Percentiles rank a stretch among this genome's conserved stretches.
Conservation (phyloP, 2,329 filamentous ascomycete genomes). For the Clarireedia hainanense region DNA sequence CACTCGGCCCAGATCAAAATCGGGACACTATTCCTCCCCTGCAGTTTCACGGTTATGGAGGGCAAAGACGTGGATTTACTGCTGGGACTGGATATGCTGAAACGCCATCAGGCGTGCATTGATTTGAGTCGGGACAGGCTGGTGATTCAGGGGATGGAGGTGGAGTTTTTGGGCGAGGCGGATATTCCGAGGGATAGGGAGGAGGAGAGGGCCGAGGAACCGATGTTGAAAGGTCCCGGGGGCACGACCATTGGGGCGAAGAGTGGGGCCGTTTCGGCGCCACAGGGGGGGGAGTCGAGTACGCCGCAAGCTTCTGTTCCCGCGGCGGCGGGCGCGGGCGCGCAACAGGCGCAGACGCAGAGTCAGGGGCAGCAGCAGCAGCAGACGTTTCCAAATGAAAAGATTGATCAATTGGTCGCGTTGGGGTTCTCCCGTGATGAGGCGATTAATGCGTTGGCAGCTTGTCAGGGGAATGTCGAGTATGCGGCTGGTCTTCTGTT, state of each 20-base stretch:
- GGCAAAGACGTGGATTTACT: constrained; percentile 93
- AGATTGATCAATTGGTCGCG: constrained; percentile 67
- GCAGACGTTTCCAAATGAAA: constrained; percentile 41
- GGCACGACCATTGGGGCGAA: constrained; percentile 83
- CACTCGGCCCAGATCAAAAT: constrained; percentile 95
- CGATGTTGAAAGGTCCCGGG: constrained; percentile 74
- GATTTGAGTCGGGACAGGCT: constrained; percentile 80
- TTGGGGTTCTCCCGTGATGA: constrained; percentile 71
- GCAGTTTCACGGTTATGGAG: constrained; percentile 99
- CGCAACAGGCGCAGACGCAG: constrained; percentile 8
- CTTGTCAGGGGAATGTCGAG: constrained; percentile 79
- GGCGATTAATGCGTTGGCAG: constrained; percentile 73
- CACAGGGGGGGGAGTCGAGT: not conserved
- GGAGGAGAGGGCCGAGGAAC: constrained; percentile 67
- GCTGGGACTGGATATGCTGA: constrained; percentile 92
- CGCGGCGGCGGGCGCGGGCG: not conserved
- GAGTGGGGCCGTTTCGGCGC: constrained; percentile 63
- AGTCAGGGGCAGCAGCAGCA: constrained; percentile 18
- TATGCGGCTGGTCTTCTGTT: constrained; percentile 78
- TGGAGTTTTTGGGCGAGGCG: constrained; percentile 83
- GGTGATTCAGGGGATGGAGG: constrained; percentile 79
- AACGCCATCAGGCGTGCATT: constrained; percentile 87
- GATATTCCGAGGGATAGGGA: constrained; percentile 86
- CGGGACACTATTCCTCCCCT: constrained; percentile 76
- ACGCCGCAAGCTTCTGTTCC: too few relatives aligned